Base-by-base conservation (phyloP, 345 rosid species). In the Geranium brycei region DNA sequence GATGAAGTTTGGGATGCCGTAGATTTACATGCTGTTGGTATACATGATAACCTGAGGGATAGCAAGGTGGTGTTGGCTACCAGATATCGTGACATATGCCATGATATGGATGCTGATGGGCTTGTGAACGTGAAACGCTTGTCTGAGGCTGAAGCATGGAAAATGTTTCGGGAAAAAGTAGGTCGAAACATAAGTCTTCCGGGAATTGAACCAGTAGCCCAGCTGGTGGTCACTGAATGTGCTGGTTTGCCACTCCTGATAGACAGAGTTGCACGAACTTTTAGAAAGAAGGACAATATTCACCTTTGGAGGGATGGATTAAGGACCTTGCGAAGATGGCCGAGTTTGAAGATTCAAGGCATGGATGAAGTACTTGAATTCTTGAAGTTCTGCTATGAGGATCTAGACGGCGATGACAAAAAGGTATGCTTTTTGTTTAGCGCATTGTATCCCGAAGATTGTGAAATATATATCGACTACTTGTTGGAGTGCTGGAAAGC, bases 1-100 rank as follows among this genome's bases (percentile, higher is more conserved):
- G 78, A 78, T 64, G 75, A 78, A 19, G 74, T 74, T 23, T 56
- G 66, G 71, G 68, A 60, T 6, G 0, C 5, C 7, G 19, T 78
- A 4, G 69, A 75, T 35, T 3, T 75, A 15, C 56, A 35, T 40
- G 62, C 58, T 0, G 40, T 78, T 32, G 79, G 77, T 28, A 59
- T 75, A 30, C 65, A 58, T 3, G 28, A 19, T 6, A 69, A 69
- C 56, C 53, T 55, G 0, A 70, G 64, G 4, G 69, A 62, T 18
- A 72, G 73, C 66, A 78, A 70, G 65, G 70, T 78, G 40, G 75
- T 75, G 14, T 32, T 78, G 61, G 66, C 79, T 0, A 69, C 75
- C 19, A 66, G 73, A 19, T 58, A 40, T 62, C 38, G 31, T 5
- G 58, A 32, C 28, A 40, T 67, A 32, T 75, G 79, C 61, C 0